Base-by-base conservation (phyloP, 1,284 basidiomycete species). In the Trametes pubescens region DNA sequence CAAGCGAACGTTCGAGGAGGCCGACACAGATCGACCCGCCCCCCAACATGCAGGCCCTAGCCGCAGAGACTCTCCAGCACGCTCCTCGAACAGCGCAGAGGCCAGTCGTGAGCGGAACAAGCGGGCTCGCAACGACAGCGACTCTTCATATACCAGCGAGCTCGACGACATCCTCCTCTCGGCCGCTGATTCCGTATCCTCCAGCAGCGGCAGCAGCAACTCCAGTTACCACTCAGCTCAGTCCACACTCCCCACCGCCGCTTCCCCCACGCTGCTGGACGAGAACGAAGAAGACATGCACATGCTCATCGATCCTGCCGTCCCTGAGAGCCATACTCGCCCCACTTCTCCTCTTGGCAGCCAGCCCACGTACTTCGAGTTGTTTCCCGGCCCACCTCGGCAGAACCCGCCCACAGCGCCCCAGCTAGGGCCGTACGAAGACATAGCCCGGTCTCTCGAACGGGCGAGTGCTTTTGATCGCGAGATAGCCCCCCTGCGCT, bases 1-100 rank as follows among this genome's bases (percentile, higher is more conserved):
- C 57, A 69, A 69, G 38, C 68, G 68, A 32, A 51, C 65, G 6
- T 69, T 40, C 57, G 68, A 65, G 40, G 65, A 67, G 7, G 56
- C 34, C 40, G 59, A 52, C n/a, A 4, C 40, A 22, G 60, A 48
- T 24, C 34, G 14, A 16, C 13, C 48, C 52, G 22, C n/a, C 51
- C 21, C 34, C 52, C 37, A 52, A 47, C 47, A 11, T 16, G 22
- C 40, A 16, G 21, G 16, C 21, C 38, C 57, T 40, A 61, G 57
- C 53, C 57, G 38, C 46, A 53, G 53, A 16, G 22, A 52, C 40
- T 51, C 62, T 24, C 55, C 54, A 8, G 2, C 37, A 18, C 35
- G 37, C 38, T 56, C 64, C 21, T 37, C 64, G 22, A 55, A 37
- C 14, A 38, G 37, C 10, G 48, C 59, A 2, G 48, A 49, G 44